phyloP scores from a whole-genome alignment of 257 asterid species.

The Penstemon eatonii region DNA sequence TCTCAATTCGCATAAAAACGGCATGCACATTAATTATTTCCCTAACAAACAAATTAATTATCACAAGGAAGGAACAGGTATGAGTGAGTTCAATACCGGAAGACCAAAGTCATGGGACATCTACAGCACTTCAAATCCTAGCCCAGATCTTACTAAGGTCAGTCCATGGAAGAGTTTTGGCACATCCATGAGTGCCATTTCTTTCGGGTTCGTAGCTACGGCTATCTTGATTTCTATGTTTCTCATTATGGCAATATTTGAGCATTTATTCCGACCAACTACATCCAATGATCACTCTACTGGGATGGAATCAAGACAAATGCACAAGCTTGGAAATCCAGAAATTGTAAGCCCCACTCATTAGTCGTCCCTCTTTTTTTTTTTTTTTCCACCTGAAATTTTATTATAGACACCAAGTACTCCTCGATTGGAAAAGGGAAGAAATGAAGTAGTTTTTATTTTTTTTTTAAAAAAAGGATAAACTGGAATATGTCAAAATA shows the following conservation, averaged over 20 bases:
- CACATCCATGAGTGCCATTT: conserved; percentile 78
- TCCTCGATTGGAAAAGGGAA: too few species aligned
- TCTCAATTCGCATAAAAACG: too few species aligned
- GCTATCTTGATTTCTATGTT: conserved; percentile 81
- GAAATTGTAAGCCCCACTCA: conserved; percentile 31
- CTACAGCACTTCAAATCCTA: conserved; percentile 41
- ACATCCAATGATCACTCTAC: conserved; percentile 19
- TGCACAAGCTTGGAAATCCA: conserved; percentile 40
- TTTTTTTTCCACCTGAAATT: too few species aligned
- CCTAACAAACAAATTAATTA: not conserved
- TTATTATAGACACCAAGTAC: too few species aligned
- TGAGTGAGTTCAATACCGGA: conserved; percentile 51
- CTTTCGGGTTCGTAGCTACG: conserved; percentile 85
- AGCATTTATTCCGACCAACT: conserved; percentile 49
- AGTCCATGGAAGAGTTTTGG: conserved; percentile 67
- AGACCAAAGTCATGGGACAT: conserved; percentile 60
- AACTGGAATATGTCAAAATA: not conserved
- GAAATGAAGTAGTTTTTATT: not conserved
- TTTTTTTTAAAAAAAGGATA: not conserved
- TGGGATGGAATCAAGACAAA: conserved; percentile 31
- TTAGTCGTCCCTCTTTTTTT: too few species aligned
- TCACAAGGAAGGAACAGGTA: conserved; percentile 26
- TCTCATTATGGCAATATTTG: conserved; percentile 83
- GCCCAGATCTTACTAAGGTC: conserved; percentile 38
- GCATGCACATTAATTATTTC: too few species aligned